A percentile compares a stretch with the other conserved stretches of the same genome.
Evolutionary conservation across 1,284 basidiomycete species (phyloP).

Genomic region (Stygiomarasmius scandens): DNA sequence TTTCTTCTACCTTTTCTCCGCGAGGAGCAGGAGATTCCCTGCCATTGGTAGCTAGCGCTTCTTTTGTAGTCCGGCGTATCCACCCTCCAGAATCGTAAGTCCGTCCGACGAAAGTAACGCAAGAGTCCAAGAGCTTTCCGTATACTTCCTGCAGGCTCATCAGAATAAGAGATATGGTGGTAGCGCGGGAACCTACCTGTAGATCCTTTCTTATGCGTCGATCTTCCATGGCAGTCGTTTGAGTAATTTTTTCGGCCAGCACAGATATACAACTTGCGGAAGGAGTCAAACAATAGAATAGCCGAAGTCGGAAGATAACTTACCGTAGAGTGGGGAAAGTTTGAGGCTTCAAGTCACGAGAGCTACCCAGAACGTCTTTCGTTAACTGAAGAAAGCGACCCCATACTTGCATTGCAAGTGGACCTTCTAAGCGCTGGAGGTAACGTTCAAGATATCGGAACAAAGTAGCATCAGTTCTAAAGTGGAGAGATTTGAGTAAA

Average conservation of each 20-base stretch:
- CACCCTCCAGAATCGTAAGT: constrained; percentile 79
- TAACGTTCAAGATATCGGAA: constrained; percentile 92
- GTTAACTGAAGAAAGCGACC: constrained; percentile 75
- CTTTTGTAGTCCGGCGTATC: constrained; percentile 71
- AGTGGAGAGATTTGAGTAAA: background rate
- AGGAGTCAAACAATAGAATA: constrained; percentile 6
- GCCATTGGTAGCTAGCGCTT: constrained; percentile 60
- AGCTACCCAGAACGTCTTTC: constrained; percentile 72
- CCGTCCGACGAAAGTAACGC: constrained; percentile 73
- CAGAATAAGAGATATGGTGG: background rate
- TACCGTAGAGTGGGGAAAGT: constrained; percentile 79
- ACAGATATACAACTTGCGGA: constrained; percentile 73
- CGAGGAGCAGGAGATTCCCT: constrained; percentile 67
- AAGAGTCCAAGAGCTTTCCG: constrained; percentile 83
- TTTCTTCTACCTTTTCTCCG: constrained; percentile 60
- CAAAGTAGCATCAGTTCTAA: constrained; percentile 66
- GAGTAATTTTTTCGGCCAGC: constrained; percentile 83
- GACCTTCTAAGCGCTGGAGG: constrained; percentile 82
- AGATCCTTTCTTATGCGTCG: constrained; percentile 87
- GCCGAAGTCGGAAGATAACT: constrained; percentile 17
- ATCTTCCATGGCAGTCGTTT: constrained; percentile 90
- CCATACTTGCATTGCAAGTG: constrained; percentile 93
- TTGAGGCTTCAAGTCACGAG: constrained; percentile 68
- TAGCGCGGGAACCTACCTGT: constrained; percentile 52
- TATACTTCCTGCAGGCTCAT: constrained; percentile 68